Evolutionary conservation across 108 stramenopile species (phyloP).

Genomic region (Nannochloropsis oceanica): DNA sequence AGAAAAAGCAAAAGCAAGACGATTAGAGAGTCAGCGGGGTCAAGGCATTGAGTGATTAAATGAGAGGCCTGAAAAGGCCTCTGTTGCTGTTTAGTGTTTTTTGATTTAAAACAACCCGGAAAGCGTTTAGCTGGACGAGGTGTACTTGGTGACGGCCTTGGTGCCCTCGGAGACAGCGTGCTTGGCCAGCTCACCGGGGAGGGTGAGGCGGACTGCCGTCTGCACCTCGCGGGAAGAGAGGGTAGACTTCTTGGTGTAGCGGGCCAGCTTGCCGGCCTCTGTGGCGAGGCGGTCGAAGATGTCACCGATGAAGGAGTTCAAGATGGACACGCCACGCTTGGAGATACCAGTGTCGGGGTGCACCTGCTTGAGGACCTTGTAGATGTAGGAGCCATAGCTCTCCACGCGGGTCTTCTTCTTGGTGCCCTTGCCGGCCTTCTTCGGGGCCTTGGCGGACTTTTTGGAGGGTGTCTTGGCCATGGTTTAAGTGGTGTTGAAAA

Average conservation of each 20-base stretch:
- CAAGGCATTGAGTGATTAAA: too few species aligned
- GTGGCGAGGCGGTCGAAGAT: conserved; percentile 74
- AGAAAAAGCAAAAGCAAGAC: too few species aligned
- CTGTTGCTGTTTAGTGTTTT: too few species aligned
- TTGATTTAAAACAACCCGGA: too few species aligned
- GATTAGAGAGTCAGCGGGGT: too few species aligned
- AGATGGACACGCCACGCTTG: conserved; percentile 77
- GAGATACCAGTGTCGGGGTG: conserved; percentile 66
- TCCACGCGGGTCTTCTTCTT: conserved; percentile 62
- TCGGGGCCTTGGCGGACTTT: conserved; percentile 41
- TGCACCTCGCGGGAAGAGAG: conserved; percentile 74
- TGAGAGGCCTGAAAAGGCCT: too few species aligned
- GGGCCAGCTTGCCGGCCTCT: conserved; percentile 69
- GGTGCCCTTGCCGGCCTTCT: conserved; percentile 35
- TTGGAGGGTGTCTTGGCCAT: conserved; percentile 40
- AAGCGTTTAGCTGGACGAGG: conserved; percentile 5
- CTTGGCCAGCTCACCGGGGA: conserved; percentile 83
- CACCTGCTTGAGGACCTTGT: conserved; percentile 72
- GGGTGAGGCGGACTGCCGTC: conserved; percentile 72
- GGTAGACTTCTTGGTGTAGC: conserved; percentile 85
- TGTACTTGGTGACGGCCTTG: conserved; percentile 47
- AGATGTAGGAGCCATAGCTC: conserved; percentile 73
- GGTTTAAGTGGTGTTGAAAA: background rate
- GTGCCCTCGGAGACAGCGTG: conserved; percentile 62
- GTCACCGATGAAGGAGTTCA: conserved; percentile 89